Percentiles rank a stretch among this genome's conserved stretches.
Evolutionary conservation across 2,329 filamentous ascomycete genomes (phyloP).

Genomic region (Hortaea werneckii): DNA sequence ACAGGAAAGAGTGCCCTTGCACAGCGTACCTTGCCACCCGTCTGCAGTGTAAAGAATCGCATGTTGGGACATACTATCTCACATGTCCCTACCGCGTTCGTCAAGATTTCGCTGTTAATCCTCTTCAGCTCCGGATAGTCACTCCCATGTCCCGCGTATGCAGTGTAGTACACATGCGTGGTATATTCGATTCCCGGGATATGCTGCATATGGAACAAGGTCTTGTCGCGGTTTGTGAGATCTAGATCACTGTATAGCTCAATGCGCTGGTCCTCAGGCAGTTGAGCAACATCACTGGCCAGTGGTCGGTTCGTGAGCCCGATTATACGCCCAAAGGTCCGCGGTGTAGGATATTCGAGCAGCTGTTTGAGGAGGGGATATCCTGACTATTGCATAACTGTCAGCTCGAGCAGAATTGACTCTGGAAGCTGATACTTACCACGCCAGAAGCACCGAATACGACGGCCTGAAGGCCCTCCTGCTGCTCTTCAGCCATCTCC

Average conservation of each 20-base stretch:
- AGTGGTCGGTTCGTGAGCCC: slow-evolving; percentile 39
- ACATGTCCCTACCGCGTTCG: slow-evolving; percentile 11
- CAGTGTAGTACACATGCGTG: slow-evolving; percentile 34
- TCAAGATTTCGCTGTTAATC: slow-evolving; percentile 8
- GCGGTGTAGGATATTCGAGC: slow-evolving; percentile 35
- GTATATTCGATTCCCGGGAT: slow-evolving; percentile 29
- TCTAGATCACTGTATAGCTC: slow-evolving; percentile 35
- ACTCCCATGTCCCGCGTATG: slow-evolving; percentile 10
- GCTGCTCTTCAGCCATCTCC: not conserved
- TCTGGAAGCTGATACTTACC: slow-evolving; percentile 1
- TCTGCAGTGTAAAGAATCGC: slow-evolving; percentile 30
- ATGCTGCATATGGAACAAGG: slow-evolving; percentile 7
- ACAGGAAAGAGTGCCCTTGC: too few relatives aligned
- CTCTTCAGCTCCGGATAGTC: slow-evolving; percentile 9
- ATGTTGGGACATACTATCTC: slow-evolving; percentile 23
- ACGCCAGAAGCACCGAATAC: slow-evolving; percentile 38
- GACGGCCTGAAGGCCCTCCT: slow-evolving; percentile 11
- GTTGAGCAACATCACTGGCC: slow-evolving; percentile 21
- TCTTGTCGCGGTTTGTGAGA: slow-evolving; percentile 25
- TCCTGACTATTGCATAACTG: slow-evolving; percentile 22
- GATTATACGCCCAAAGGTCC: slow-evolving; percentile 36
- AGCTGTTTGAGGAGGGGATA: slow-evolving; percentile 41
- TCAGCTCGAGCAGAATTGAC: not conserved
- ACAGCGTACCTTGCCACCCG: slow-evolving; percentile 22
- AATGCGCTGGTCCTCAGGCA: slow-evolving; percentile 32